phyloP scores from a whole-genome alignment of 768 basidiomycete genomes.

The Mrakia frigida region DNA sequence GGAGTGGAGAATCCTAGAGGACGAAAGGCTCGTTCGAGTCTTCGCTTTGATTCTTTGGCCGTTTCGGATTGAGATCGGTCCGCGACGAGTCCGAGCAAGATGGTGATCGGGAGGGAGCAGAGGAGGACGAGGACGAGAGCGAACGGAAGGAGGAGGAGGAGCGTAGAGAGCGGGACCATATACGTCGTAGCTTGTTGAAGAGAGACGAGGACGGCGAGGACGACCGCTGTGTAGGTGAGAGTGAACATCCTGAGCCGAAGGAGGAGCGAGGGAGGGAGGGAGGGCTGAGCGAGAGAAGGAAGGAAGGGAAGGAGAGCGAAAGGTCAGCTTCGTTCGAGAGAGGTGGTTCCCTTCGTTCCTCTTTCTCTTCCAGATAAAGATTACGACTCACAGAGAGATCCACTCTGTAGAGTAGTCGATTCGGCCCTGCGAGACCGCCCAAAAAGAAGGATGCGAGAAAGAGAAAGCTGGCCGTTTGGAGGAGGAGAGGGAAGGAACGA shows the following conservation, averaged over 20 bases:
- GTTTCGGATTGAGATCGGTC: not conserved
- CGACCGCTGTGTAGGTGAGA: not conserved
- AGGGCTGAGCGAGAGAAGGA: not conserved
- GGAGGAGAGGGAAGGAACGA: not conserved
- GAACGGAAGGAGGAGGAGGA: conserved; percentile 18
- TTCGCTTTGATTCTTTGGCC: not conserved
- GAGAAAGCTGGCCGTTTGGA: not conserved
- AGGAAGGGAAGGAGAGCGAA: not conserved
- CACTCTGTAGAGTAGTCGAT: not conserved
- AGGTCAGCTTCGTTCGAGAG: not conserved
- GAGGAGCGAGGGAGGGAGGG: not conserved
- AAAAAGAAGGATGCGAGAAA: not conserved
- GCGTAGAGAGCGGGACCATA: conserved; percentile 16
- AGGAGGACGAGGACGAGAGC: conserved; percentile 12
- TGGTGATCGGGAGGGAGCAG: conserved; percentile 8
- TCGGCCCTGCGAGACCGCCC: not conserved
- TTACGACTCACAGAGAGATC: not conserved
- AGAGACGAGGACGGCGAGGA: conserved; percentile 20
- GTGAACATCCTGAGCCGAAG: not conserved
- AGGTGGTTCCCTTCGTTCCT: not conserved
- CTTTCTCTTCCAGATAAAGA: not conserved
- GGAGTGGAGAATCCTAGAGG: conserved; percentile 84
- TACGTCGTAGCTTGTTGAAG: conserved; percentile 20
- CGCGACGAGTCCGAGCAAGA: conserved; percentile 7
- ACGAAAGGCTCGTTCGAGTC: conserved; percentile 52